Evolutionary conservation across 164 flowering plant species (phyloP).

Genomic region (Piper betle): DNA sequence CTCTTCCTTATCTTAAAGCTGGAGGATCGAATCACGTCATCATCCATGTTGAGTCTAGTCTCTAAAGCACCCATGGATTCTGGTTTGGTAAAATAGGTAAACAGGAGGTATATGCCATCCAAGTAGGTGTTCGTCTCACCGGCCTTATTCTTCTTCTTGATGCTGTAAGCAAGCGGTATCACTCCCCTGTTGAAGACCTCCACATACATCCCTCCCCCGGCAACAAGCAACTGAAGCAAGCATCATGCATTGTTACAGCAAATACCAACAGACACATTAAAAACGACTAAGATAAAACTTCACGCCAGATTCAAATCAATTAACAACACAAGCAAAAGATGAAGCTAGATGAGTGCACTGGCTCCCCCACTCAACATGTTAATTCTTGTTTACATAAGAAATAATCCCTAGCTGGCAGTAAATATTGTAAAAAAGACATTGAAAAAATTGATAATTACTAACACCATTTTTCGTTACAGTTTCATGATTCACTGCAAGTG

Average conservation of each 20-base stretch:
- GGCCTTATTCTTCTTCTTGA: constrained; percentile 76
- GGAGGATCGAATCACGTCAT: constrained; percentile 63
- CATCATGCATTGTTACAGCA: neutral
- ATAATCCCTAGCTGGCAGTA: neutral
- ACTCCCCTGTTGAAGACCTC: constrained; percentile 96
- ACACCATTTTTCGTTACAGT: no score
- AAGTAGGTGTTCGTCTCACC: constrained; percentile 82
- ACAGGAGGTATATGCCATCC: constrained; percentile 92
- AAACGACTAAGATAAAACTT: neutral
- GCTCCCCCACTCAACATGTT: no score
- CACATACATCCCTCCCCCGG: constrained; percentile 95
- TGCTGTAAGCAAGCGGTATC: constrained; percentile 80
- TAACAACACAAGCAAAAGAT: neutral
- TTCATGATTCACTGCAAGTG: neutral
- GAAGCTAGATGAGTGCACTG: neutral
- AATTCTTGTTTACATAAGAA: neutral
- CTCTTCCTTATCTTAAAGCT: constrained; percentile 72
- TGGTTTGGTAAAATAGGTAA: constrained; percentile 70
- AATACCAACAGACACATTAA: neutral
- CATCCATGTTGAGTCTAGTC: constrained; percentile 37
- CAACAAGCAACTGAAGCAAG: constrained; percentile 65
- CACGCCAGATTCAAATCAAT: neutral
- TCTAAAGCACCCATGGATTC: constrained; percentile 50
- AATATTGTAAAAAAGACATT: neutral
- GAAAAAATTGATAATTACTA: no score